phyloP scores from a whole-genome alignment of 106 monocot species.

The Acorus gramineus region DNA sequence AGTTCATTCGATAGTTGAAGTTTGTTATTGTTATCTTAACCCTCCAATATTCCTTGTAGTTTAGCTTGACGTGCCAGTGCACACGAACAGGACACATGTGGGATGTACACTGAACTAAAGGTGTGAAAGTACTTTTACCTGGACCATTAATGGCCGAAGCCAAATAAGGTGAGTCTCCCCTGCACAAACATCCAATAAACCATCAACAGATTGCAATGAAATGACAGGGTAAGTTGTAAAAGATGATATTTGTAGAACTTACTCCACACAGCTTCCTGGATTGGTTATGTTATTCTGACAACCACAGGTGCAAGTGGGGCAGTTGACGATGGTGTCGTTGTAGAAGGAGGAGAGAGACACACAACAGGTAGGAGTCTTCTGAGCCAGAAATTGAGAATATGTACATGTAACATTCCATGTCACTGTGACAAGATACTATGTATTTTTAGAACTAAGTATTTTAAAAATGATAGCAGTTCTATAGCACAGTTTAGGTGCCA shows the following conservation, averaged over 20 bases:
- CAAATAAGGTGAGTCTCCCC: slow-evolving; percentile 53
- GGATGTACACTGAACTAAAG: slow-evolving; percentile 59
- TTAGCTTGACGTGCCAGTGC: slow-evolving; percentile 70
- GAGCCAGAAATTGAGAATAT: slow-evolving; percentile 46
- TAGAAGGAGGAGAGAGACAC: slow-evolving; percentile 57
- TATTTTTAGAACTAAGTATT: too few relatives aligned
- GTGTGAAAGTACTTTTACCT: slow-evolving; percentile 33
- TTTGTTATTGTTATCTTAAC: slow-evolving; percentile 56
- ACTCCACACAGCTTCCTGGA: slow-evolving; percentile 50
- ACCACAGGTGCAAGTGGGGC: slow-evolving; percentile 51
- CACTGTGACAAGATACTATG: slow-evolving; percentile 23
- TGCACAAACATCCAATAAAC: slow-evolving; percentile 8
- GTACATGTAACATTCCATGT: slow-evolving; percentile 56
- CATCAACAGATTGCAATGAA: slow-evolving; percentile 2
- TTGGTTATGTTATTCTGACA: slow-evolving; percentile 44
- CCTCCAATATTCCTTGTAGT: slow-evolving; percentile 60
- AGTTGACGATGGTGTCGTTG: slow-evolving; percentile 48
- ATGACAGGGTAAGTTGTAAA: not conserved
- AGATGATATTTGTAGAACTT: slow-evolving; percentile 8
- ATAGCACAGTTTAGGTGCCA: too few relatives aligned
- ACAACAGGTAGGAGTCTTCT: slow-evolving; percentile 44
- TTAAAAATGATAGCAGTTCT: too few relatives aligned
- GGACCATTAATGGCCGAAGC: slow-evolving; percentile 43
- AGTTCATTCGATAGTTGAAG: slow-evolving; percentile 70
- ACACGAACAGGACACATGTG: slow-evolving; percentile 68